These are phyloP conservation scores for Stentor coeruleus DNA, from an alignment of 73 alveolate species.

Conservation along the genomic window DNA sequence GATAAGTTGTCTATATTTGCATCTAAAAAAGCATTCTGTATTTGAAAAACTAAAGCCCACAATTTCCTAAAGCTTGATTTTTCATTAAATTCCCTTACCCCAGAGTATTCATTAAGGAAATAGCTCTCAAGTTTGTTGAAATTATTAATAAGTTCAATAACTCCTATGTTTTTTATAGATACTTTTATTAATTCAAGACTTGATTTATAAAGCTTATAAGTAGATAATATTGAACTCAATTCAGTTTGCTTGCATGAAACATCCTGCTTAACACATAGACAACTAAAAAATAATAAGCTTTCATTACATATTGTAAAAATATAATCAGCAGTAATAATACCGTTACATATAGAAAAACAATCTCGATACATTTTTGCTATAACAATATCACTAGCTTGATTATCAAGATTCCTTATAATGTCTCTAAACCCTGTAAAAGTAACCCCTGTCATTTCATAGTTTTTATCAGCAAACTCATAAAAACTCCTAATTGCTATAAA, in stretches of 20 bases:
- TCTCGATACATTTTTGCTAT: not conserved
- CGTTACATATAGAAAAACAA: not conserved
- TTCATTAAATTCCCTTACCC: not conserved
- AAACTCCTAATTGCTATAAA: not conserved
- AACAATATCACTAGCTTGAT: not conserved
- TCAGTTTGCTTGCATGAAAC: not conserved
- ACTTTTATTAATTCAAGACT: not conserved
- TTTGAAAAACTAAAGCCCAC: not conserved
- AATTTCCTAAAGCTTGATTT: too few species aligned
- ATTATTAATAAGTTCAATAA: not conserved
- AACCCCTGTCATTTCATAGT: not conserved
- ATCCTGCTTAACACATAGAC: not conserved
- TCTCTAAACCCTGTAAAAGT: not conserved
- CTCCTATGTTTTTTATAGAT: not conserved
- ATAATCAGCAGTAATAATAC: not conserved
- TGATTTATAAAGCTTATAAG: not conserved
- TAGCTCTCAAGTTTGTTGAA: not conserved
- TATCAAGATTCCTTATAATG: not conserved
- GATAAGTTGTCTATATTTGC: not conserved
- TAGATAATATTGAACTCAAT: not conserved
- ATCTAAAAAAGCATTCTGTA: not conserved
- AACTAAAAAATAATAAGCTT: not conserved
- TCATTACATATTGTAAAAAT: not conserved
- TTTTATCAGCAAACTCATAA: not conserved
- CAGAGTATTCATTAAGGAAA: not conserved